Evolutionary conservation across 2,329 filamentous ascomycete genomes (phyloP).

Genomic region (Berkeleyomyces basicola): DNA sequence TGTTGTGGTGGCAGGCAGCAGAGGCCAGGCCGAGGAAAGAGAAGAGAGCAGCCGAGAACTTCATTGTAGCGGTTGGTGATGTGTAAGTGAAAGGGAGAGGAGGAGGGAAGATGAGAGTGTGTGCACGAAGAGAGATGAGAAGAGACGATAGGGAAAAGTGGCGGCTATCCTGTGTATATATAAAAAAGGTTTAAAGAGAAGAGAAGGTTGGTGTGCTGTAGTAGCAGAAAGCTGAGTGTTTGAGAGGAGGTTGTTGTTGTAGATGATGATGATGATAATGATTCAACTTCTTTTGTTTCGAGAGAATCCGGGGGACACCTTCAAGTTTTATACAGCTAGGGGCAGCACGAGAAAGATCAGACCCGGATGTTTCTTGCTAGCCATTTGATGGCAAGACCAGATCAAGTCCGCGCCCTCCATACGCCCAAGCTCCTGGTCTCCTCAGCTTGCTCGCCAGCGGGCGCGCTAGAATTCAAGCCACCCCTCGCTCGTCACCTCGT

Average conservation of each 20-base stretch:
- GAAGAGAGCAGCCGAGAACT: not conserved
- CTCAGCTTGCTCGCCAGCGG: not conserved
- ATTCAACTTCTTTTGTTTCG: not conserved
- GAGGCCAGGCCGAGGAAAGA: constrained; percentile 15
- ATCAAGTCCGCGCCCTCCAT: not conserved
- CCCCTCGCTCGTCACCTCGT: not conserved
- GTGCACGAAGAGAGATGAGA: not conserved
- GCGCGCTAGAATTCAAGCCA: not conserved
- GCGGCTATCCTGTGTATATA: too few species aligned
- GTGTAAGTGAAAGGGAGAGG: constrained; percentile 7
- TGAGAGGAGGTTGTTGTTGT: not conserved
- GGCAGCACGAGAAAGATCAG: not conserved
- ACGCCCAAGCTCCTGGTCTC: not conserved
- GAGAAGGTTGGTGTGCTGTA: not conserved
- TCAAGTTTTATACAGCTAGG: not conserved
- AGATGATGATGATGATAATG: not conserved
- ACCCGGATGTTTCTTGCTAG: not conserved
- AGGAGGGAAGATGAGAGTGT: not conserved
- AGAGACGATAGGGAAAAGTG: not conserved
- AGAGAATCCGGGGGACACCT: not conserved
- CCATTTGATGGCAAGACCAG: not conserved
- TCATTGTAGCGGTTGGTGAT: not conserved
- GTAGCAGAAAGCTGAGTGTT: not conserved
- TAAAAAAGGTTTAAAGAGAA: not conserved
- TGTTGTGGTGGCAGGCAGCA: constrained; percentile 22